Conservation (phyloP, 352 stramenopile genomes). For the Pythium grandisporangium region DNA sequence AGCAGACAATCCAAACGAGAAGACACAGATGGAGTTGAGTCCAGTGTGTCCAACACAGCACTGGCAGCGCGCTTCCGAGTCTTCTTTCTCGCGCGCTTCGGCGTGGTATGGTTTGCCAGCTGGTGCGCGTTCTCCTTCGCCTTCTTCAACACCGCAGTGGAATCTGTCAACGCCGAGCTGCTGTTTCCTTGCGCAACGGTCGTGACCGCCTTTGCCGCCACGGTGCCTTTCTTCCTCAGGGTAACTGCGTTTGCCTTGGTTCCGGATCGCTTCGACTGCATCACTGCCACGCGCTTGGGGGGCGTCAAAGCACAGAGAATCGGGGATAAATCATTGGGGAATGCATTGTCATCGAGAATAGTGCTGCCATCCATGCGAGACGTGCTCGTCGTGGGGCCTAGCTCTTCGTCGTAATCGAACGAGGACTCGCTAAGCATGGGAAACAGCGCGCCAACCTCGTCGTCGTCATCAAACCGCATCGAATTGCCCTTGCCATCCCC, state of each 20-base stretch:
- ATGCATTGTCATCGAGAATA: slow-evolving; percentile 12
- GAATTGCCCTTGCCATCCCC: too few relatives aligned
- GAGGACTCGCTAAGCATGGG: slow-evolving; percentile 23
- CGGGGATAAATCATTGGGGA: slow-evolving; percentile 37
- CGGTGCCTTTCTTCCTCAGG: too few relatives aligned
- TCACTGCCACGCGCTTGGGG: neutral
- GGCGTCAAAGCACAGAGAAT: slow-evolving; percentile 33
- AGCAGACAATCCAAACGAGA: too few relatives aligned
- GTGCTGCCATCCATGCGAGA: too few relatives aligned
- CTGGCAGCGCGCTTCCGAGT: neutral
- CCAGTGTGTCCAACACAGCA: neutral
- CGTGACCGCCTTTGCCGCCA: neutral
- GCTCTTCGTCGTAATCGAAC: slow-evolving; percentile 21
- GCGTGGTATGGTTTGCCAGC: too few relatives aligned
- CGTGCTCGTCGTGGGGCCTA: neutral
- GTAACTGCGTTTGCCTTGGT: too few relatives aligned
- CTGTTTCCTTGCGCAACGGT: neutral
- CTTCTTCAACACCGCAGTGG: neutral
- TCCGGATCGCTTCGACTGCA: neutral
- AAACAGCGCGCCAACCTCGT: slow-evolving; percentile 16
- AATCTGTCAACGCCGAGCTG: neutral
- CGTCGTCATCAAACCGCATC: slow-evolving; percentile 15
- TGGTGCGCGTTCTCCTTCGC: too few relatives aligned
- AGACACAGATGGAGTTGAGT: too few relatives aligned
- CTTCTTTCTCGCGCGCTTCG: neutral